phyloP scores from a whole-genome alignment of 2,329 filamentous ascomycete genomes.

The Verticillium albo-atrum region DNA sequence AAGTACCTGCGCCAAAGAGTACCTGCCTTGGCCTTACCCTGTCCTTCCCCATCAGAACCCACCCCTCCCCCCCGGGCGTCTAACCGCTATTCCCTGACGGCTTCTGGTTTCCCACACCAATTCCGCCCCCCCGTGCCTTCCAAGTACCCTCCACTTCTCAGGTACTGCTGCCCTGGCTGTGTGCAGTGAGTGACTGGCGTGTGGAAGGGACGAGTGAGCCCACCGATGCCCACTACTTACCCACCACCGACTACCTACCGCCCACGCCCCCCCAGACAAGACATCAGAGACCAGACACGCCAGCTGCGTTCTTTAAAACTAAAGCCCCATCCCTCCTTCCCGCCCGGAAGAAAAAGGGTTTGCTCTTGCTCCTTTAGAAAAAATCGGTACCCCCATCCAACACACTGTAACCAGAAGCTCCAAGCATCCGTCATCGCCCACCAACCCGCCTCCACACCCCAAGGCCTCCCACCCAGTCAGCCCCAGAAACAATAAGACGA shows the following conservation, averaged over 20 bases:
- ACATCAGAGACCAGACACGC: background rate
- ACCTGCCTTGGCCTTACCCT: background rate
- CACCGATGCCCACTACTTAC: background rate
- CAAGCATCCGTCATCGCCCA: constrained; percentile 9
- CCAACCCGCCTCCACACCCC: constrained; percentile 5
- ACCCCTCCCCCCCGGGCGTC: background rate
- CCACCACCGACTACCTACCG: background rate
- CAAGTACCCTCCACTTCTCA: constrained; percentile 7
- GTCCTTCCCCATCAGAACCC: background rate
- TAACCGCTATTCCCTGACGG: background rate
- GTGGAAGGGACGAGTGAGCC: background rate
- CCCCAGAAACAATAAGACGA: constrained; percentile 4
- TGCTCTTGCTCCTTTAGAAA: constrained; percentile 10
- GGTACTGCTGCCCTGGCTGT: constrained; percentile 3
- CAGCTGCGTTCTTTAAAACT: constrained; percentile 10
- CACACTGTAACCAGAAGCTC: background rate
- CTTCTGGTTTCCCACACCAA: background rate
- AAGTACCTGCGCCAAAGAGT: background rate
- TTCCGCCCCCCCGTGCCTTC: background rate
- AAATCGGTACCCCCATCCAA: constrained; percentile 5
- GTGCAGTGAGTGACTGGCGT: background rate
- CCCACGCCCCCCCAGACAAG: background rate
- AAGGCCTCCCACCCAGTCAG: constrained; percentile 4
- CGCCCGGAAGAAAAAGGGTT: background rate
- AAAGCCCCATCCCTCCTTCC: constrained; percentile 9